Conservation (phyloP, 352 stramenopile genomes). For the Pythium rhizo-oryzae region DNA sequence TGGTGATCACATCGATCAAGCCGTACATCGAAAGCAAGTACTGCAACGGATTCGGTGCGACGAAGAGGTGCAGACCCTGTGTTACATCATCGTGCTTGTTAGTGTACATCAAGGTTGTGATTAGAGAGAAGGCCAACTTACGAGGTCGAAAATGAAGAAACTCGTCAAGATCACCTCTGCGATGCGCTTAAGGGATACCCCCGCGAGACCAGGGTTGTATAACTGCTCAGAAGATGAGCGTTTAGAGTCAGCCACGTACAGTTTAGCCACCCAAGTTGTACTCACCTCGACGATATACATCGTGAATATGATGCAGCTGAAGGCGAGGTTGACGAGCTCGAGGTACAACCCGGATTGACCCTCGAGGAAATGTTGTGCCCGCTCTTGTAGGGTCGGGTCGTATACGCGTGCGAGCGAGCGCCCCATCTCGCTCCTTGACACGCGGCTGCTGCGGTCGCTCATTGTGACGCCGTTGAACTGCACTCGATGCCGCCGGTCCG, state of each 20-base stretch:
- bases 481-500: constrained; percentile 15
- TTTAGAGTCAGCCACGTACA: not conserved
- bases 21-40: constrained; percentile 60
- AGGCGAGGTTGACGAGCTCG: constrained; percentile 58
- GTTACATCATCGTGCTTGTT: not conserved
- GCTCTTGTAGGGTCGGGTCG: constrained; percentile 50
- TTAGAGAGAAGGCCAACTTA: constrained; percentile 3
- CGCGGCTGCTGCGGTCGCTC: constrained; percentile 33
- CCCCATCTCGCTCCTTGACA: constrained; percentile 23
- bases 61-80: constrained; percentile 54
- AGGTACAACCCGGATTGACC: constrained; percentile 47
- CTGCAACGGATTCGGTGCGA: constrained; percentile 36
- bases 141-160: constrained; percentile 72
- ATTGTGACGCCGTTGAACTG: constrained; percentile 28
- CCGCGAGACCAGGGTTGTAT: constrained; percentile 37
- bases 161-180: constrained; percentile 51
- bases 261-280: not conserved
- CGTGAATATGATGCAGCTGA: constrained; percentile 63
- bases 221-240: constrained; percentile 34
- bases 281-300: constrained; percentile 62
- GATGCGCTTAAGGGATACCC: constrained; percentile 11
- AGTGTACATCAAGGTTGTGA: not conserved
- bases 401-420: constrained; percentile 46
- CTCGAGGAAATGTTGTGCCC: constrained; percentile 34
- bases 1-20: constrained; percentile 72